phyloP scores from a whole-genome alignment of 1,284 basidiomycete species.

The Ganoderma meredithae region DNA sequence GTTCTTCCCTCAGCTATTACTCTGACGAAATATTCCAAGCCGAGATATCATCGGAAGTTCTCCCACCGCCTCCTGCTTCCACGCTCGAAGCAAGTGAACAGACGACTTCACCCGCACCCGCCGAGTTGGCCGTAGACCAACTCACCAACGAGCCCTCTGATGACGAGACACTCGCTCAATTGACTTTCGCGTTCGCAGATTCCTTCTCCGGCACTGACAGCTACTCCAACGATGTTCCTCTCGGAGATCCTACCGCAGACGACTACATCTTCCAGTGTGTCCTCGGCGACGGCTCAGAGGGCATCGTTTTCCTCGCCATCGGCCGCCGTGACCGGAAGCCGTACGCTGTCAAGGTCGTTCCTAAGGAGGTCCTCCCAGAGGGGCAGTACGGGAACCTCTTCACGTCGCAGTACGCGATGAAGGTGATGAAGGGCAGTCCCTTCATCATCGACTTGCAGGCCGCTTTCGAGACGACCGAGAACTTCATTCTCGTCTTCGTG shows the following conservation, averaged over 20 bases:
- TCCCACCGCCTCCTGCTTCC: neutral
- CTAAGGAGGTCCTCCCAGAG: neutral
- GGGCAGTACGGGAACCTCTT: neutral
- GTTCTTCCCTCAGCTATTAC: neutral
- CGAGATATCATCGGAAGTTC: neutral
- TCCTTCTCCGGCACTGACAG: neutral
- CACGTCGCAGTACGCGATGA: slow-evolving; percentile 4
- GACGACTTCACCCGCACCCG: neutral
- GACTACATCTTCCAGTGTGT: slow-evolving; percentile 6
- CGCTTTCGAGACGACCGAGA: neutral
- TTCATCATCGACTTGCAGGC: slow-evolving; percentile 9
- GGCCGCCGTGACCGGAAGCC: slow-evolving; percentile 2
- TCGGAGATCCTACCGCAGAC: neutral
- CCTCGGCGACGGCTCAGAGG: neutral
- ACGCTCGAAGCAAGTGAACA: neutral
- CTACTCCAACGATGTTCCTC: neutral
- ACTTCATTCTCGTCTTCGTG: slow-evolving; percentile 1
- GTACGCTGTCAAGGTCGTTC: neutral
- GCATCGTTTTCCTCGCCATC: slow-evolving; percentile 1
- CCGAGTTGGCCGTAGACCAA: neutral
- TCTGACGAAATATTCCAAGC: neutral
- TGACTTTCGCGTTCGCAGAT: neutral
- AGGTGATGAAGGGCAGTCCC: neutral
- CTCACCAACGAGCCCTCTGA: neutral
- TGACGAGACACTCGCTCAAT: neutral